A percentile compares a stretch with the other conserved stretches of the same genome.
Conservation (phyloP, 1,139 yeast species). For the Lodderomyces parapsilosis region DNA sequence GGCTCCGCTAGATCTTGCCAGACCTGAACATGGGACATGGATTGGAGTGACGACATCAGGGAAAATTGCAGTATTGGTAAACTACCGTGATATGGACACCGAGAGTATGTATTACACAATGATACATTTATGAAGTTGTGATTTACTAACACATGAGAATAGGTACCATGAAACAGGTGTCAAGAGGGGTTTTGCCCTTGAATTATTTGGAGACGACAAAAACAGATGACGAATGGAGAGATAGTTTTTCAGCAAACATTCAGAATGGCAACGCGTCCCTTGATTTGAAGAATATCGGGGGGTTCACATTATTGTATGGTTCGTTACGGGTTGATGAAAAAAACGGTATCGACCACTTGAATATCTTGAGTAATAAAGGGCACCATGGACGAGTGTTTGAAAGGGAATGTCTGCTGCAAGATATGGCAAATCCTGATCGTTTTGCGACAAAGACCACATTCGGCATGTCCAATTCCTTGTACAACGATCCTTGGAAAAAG, state of each 20-base stretch:
- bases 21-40: conserved; percentile 89
- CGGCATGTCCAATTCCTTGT: conserved; percentile 65
- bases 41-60: conserved; percentile 69
- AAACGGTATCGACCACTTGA: conserved; percentile 34
- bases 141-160: conserved; percentile 2
- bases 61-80: conserved; percentile 71
- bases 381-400: conserved; percentile 36
- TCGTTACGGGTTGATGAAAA: conserved; percentile 30
- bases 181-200: conserved; percentile 73
- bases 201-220: conserved; percentile 47
- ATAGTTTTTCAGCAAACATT: conserved; percentile 27
- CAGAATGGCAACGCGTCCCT: conserved; percentile 20
- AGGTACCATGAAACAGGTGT: conserved; percentile 42
- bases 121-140: background rate
- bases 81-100: conserved; percentile 51
- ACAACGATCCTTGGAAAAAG: conserved; percentile 72
- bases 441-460: conserved; percentile 30
- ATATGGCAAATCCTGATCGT: conserved; percentile 5
- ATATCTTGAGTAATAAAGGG: conserved; percentile 54
- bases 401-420: background rate
- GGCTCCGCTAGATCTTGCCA: conserved; percentile 74
- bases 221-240: conserved; percentile 49
- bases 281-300: conserved; percentile 60
- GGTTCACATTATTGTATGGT: conserved; percentile 83
- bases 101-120: conserved; percentile 19